These are phyloP conservation scores for Cryptococcus sp. DNA, from an alignment of 1,284 basidiomycete genomes.

Conservation along the genomic window DNA sequence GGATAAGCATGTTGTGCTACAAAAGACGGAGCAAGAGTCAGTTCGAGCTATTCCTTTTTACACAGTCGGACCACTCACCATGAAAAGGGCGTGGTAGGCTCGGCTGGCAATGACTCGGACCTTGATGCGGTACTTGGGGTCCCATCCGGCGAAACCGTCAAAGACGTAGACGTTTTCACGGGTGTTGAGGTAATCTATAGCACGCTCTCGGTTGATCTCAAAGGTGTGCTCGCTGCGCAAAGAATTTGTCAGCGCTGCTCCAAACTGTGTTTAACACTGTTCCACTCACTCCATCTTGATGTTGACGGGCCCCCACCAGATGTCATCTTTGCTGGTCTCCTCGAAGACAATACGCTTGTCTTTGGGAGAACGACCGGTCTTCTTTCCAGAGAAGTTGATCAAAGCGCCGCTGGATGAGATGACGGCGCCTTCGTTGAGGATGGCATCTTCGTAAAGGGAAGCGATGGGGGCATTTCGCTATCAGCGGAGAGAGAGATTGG, in stretches of 20 bases:
- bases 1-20: slow-evolving; percentile 98
- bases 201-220: slow-evolving; percentile 99
- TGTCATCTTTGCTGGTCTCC: slow-evolving; percentile 93
- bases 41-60: slow-evolving; percentile 6
- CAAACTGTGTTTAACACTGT: not conserved
- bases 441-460: slow-evolving; percentile 96
- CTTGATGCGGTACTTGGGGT: slow-evolving; percentile 99
- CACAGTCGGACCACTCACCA: slow-evolving; percentile 64
- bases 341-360: slow-evolving; percentile 99
- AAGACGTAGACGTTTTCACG: slow-evolving; percentile 99
- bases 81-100: slow-evolving; percentile 99
- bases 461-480: slow-evolving; percentile 96
- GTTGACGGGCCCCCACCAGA: slow-evolving; percentile 99
- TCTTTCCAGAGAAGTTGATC: slow-evolving; percentile 99
- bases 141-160: slow-evolving; percentile 89
- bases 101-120: slow-evolving; percentile 98
- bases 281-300: slow-evolving; percentile 93
- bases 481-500: slow-evolving; percentile 37
- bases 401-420: slow-evolving; percentile 94
- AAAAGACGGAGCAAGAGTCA: slow-evolving; percentile 8
- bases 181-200: slow-evolving; percentile 99
- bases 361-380: slow-evolving; percentile 96
- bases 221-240: slow-evolving; percentile 78
- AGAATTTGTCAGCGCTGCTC: slow-evolving; percentile 15
- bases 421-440: slow-evolving; percentile 96